Evolutionary conservation across 106 monocot genomes (phyloP).

Genomic region (Acorus gramineus): DNA sequence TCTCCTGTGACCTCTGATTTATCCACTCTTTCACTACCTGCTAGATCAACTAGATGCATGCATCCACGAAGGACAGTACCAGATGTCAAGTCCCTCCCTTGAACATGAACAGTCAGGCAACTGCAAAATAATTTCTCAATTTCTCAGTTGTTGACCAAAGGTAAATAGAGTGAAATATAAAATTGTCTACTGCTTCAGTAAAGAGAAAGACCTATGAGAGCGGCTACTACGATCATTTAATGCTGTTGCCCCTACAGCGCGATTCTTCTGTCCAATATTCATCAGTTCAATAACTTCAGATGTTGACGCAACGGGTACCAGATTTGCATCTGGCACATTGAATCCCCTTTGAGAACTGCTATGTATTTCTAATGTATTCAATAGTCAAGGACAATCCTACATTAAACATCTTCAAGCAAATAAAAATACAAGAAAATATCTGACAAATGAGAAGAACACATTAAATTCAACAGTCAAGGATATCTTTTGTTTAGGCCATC

Average conservation of each 20-base stretch:
- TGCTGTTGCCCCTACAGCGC: slow-evolving; percentile 74
- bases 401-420: background rate
- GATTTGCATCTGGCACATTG: slow-evolving; percentile 79
- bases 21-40: slow-evolving; percentile 92
- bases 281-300: slow-evolving; percentile 83
- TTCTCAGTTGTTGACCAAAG: background rate
- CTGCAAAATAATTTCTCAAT: slow-evolving; percentile 34
- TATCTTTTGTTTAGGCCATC: slow-evolving; percentile 80
- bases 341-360: slow-evolving; percentile 74
- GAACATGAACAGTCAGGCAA: slow-evolving; percentile 89
- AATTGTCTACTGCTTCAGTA: background rate
- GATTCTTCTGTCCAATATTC: slow-evolving; percentile 79
- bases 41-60: slow-evolving; percentile 95
- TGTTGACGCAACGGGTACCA: slow-evolving; percentile 67
- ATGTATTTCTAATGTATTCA: slow-evolving; percentile 76
- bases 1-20: slow-evolving; percentile 95
- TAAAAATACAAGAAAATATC: background rate
- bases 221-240: slow-evolving; percentile 96
- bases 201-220: slow-evolving; percentile 69
- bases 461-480: slow-evolving; percentile 29
- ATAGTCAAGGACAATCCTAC: slow-evolving; percentile 41
- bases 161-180: background rate
- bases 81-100: slow-evolving; percentile 73
- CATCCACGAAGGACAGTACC: slow-evolving; percentile 51
- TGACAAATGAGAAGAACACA: background rate